Conservation (phyloP, 1,284 basidiomycete species). For the Retiboletus flavoniger region DNA sequence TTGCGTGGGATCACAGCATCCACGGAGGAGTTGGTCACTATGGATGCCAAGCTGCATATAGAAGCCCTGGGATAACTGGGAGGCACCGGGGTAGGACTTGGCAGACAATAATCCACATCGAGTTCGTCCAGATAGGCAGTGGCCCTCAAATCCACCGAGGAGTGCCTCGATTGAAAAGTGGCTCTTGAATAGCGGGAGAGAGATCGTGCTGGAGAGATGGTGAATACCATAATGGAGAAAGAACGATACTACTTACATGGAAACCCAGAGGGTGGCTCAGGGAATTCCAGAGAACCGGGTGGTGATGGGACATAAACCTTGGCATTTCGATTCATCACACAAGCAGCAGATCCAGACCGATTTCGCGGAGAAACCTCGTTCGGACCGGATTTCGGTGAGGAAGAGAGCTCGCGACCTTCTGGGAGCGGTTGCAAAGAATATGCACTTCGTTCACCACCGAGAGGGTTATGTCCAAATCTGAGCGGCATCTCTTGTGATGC, state of each 20-base stretch:
- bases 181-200: slow-evolving; percentile 21
- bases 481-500: slow-evolving; percentile 41
- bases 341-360: slow-evolving; percentile 13
- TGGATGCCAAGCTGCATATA: slow-evolving; percentile 57
- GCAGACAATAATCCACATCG: slow-evolving; percentile 43
- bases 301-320: slow-evolving; percentile 22
- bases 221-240: neutral
- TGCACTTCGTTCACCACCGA: slow-evolving; percentile 25
- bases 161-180: slow-evolving; percentile 26
- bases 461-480: slow-evolving; percentile 53
- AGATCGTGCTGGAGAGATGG: slow-evolving; percentile 16
- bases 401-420: slow-evolving; percentile 45
- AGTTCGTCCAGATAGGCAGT: slow-evolving; percentile 38
- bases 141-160: slow-evolving; percentile 20
- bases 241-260: slow-evolving; percentile 13
- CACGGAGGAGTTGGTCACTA: slow-evolving; percentile 55
- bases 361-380: neutral
- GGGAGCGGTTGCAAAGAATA: slow-evolving; percentile 47
- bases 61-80: slow-evolving; percentile 43
- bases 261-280: slow-evolving; percentile 10
- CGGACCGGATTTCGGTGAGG: slow-evolving; percentile 13
- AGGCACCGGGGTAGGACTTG: slow-evolving; percentile 36
- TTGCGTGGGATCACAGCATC: slow-evolving; percentile 51
- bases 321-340: slow-evolving; percentile 20
- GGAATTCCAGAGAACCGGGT: slow-evolving; percentile 1